Base-by-base conservation (phyloP, 345 rosid species). In the Noccaea caerulescens region DNA sequence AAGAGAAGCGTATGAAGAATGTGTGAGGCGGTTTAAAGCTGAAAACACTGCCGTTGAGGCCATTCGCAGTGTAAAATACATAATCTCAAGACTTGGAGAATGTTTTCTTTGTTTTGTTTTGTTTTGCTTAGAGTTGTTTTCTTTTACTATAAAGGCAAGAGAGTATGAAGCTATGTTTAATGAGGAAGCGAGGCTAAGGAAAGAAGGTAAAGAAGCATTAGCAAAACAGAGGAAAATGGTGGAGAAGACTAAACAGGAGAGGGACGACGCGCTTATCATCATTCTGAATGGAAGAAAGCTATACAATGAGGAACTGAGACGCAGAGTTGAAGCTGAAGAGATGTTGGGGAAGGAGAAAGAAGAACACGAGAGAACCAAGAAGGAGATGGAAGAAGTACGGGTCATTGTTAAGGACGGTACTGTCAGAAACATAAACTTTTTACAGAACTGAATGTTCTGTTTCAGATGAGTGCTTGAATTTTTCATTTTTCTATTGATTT, bases 1-100 rank as follows among this genome's bases (percentile, higher is more conserved):
- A 69, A 69, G 62, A 74, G 81, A 86, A 72, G 80, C 83, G 1
- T 79, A 54, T 27, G 84, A 86, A 72, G 82, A 83, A 82, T 77
- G 80, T 32, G 72, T 60, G 33, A 80, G 74, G 73, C 82, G 83
- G 11, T 58, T 57, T 38, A 81, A 77, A 79, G 83, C 86, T 72
- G 82, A 82, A 75, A 83, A 67, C 63, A 65, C 71, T 8, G 78
- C 77, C 7, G 60, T 77, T 43, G 77, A 79, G 25, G 83, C 82
- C 52, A 61, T 74, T 46, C 77, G 79, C 69, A 69, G 67, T 67
- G 90, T 85, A 82, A 72, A n/a, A 49, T 27, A 32, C 34, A 38
- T 52, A 49, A 25, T 25, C 10, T 27, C 7, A 5, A 55, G 16
- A 67, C 10, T 33, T 5, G 11, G 47, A 55, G 71, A 37, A 18